phyloP scores from a whole-genome alignment of 768 basidiomycete species.

The Coprinellus aureogranulatus region DNA sequence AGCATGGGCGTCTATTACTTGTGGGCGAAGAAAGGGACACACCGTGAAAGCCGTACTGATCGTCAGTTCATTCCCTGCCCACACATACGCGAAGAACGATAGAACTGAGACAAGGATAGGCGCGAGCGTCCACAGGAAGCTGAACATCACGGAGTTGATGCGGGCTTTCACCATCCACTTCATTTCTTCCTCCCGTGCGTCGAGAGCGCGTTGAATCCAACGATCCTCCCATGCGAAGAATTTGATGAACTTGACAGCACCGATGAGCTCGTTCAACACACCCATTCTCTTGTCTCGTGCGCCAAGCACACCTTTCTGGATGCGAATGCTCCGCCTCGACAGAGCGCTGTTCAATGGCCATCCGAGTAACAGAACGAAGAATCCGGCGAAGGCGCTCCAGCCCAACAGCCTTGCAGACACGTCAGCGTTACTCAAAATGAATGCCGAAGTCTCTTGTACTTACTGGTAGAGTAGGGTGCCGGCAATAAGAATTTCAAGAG shows the following conservation, averaged over 20 bases:
- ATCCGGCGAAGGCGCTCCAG: constrained; percentile 72
- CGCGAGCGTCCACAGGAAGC: constrained; percentile 67
- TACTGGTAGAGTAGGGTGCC: constrained; percentile 75
- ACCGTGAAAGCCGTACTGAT: constrained; percentile 84
- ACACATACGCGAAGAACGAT: constrained; percentile 72
- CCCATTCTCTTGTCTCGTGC: constrained; percentile 77
- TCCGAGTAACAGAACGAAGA: constrained; percentile 60
- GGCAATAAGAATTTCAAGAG: constrained; percentile 76
- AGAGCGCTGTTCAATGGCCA: constrained; percentile 73
- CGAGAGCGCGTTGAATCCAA: constrained; percentile 67
- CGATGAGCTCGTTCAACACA: constrained; percentile 74
- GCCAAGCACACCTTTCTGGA: constrained; percentile 56
- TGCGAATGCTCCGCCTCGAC: constrained; percentile 55
- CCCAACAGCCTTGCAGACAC: constrained; percentile 52
- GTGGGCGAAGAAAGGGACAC: constrained; percentile 21
- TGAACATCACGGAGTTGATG: constrained; percentile 71
- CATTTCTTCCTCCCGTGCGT: constrained; percentile 68
- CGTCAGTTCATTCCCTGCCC: constrained; percentile 71
- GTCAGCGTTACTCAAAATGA: background rate
- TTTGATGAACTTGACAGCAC: constrained; percentile 76
- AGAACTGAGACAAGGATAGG: constrained; percentile 80
- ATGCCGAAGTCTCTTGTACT: constrained; percentile 15
- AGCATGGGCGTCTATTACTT: background rate
- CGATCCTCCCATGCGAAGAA: constrained; percentile 81
- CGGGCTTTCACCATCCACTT: constrained; percentile 79